A percentile compares a stretch with the other conserved stretches of the same genome.
Evolutionary conservation across 352 stramenopile species (phyloP).

Genomic region (Pythium aphanidermatum): DNA sequence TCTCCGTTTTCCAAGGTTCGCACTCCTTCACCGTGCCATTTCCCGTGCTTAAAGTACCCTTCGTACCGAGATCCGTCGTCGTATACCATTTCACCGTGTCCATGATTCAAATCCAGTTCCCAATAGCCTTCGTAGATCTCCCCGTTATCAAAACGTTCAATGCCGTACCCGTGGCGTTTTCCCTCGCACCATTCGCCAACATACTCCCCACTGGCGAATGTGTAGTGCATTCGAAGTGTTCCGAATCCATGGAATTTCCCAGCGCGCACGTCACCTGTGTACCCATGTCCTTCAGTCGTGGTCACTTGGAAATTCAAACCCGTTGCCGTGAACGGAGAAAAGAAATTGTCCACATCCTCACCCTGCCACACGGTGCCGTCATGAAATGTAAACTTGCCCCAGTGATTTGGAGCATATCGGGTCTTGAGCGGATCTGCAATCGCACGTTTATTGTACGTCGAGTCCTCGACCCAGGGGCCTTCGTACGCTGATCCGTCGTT

Average conservation of each 20-base stretch:
- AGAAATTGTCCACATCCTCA: slow-evolving; percentile 77
- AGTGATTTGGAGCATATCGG: slow-evolving; percentile 31
- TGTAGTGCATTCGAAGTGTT: slow-evolving; percentile 50
- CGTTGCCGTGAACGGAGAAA: slow-evolving; percentile 64
- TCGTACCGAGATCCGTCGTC: slow-evolving; percentile 64
- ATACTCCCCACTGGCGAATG: slow-evolving; percentile 63
- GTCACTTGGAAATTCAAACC: slow-evolving; percentile 53
- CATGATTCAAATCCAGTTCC: slow-evolving; percentile 57
- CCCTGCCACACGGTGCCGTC: slow-evolving; percentile 74
- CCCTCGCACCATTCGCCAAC: slow-evolving; percentile 81
- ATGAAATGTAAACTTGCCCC: slow-evolving; percentile 66
- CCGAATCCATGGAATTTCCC: slow-evolving; percentile 74
- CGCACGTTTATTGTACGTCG: slow-evolving; percentile 35
- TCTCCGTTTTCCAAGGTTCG: slow-evolving; percentile 57
- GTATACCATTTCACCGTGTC: slow-evolving; percentile 59
- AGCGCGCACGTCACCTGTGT: slow-evolving; percentile 40
- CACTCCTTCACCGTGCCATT: slow-evolving; percentile 67
- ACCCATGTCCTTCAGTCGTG: slow-evolving; percentile 36
- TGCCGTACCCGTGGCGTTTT: slow-evolving; percentile 70
- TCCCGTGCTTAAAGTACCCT: slow-evolving; percentile 51
- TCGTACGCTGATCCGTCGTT: slow-evolving; percentile 78
- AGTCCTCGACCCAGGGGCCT: slow-evolving; percentile 72
- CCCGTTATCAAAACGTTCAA: slow-evolving; percentile 67
- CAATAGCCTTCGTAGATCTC: slow-evolving; percentile 81
- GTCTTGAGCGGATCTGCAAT: slow-evolving; percentile 56